Evolutionary conservation across 1,139 yeast genomes (phyloP).

Genomic region (Suhomyces maxii): DNA sequence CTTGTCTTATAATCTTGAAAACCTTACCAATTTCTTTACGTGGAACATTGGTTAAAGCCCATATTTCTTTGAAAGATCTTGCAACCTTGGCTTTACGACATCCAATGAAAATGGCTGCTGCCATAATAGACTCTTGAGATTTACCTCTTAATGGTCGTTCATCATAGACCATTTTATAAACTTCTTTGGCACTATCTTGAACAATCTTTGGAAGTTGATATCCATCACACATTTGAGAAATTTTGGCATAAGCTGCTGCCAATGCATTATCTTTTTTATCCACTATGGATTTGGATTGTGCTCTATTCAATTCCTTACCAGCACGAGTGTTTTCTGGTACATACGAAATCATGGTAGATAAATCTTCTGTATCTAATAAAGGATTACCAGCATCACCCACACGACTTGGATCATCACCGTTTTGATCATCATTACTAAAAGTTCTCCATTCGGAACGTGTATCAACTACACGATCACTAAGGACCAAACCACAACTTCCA

Average conservation of each 20-base stretch:
- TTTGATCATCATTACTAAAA: constrained; percentile 93
- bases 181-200: constrained; percentile 97
- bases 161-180: constrained; percentile 87
- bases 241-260: constrained; percentile 86
- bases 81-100: constrained; percentile 94
- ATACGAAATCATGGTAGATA: constrained; percentile 88
- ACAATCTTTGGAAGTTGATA: constrained; percentile 92
- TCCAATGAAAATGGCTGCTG: constrained; percentile 92
- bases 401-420: constrained; percentile 98
- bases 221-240: constrained; percentile 96
- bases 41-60: constrained; percentile 93
- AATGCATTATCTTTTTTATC: constrained; percentile 87
- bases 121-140: constrained; percentile 93
- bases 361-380: constrained; percentile 83
- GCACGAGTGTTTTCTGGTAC: constrained; percentile 74
- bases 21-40: constrained; percentile 91
- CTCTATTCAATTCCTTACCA: constrained; percentile 86
- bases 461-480: constrained; percentile 90
- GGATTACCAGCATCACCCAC: constrained; percentile 99
- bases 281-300: constrained; percentile 81
- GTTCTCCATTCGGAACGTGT: constrained; percentile 99
- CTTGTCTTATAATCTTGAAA: constrained; percentile 75
- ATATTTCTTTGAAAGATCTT: constrained; percentile 92
- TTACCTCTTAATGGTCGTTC: constrained; percentile 87
- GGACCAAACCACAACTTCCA: constrained; percentile 92